Evolutionary conservation across 345 rosid genomes (phyloP).

Genomic region (Eucalyptus viminalis): DNA sequence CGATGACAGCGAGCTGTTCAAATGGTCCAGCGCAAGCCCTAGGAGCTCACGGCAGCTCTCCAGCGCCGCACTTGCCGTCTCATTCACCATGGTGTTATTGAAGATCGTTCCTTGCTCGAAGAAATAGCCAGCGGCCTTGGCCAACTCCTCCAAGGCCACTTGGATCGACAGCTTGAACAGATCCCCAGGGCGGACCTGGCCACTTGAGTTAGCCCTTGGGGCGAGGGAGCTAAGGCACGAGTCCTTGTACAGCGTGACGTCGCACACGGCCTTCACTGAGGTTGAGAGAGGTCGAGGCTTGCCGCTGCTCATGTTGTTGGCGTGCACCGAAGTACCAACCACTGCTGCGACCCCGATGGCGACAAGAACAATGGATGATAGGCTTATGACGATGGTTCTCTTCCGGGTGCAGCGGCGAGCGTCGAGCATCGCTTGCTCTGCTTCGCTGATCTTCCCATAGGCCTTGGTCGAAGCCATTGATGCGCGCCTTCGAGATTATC

Average conservation of each 20-base stretch:
- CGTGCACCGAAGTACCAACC: slow-evolving; percentile 25
- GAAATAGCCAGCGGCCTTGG: slow-evolving; percentile 19
- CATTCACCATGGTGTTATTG: background rate
- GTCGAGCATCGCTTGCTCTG: slow-evolving; percentile 33
- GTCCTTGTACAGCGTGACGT: slow-evolving; percentile 55
- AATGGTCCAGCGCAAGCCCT: slow-evolving; percentile 43
- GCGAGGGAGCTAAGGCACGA: slow-evolving; percentile 35
- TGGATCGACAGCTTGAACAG: slow-evolving; percentile 39
- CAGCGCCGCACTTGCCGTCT: slow-evolving; percentile 11
- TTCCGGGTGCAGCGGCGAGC: slow-evolving; percentile 34
- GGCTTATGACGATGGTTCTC: slow-evolving; percentile 22
- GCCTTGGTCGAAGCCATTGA: slow-evolving; percentile 12
- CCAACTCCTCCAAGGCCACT: slow-evolving; percentile 32
- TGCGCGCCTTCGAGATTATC: background rate
- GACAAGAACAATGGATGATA: slow-evolving; percentile 35
- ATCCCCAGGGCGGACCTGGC: slow-evolving; percentile 34
- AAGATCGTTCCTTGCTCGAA: background rate
- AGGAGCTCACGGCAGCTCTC: slow-evolving; percentile 41
- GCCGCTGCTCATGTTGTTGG: background rate
- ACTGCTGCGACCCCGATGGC: slow-evolving; percentile 40
- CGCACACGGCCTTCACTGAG: slow-evolving; percentile 66
- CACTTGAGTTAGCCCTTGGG: slow-evolving; percentile 9
- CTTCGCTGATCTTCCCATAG: slow-evolving; percentile 54
- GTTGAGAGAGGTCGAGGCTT: slow-evolving; percentile 6
- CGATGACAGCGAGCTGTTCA: slow-evolving; percentile 23